Evolutionary conservation across 2,329 filamentous ascomycete genomes (phyloP).

Genomic region (Exophiala lecanii-corni): DNA sequence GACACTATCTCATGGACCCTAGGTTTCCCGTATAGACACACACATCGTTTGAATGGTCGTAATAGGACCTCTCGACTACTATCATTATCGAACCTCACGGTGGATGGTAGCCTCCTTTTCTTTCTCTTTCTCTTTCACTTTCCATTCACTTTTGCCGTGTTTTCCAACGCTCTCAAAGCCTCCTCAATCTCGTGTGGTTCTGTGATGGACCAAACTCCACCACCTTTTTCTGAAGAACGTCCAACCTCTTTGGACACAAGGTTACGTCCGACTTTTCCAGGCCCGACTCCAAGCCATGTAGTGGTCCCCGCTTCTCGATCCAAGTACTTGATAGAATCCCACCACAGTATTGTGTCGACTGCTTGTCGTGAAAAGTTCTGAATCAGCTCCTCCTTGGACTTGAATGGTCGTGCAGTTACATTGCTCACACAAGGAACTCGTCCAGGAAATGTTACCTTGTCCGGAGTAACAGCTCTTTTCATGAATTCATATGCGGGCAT

Average conservation of each 20-base stretch:
- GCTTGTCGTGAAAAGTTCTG: conserved; percentile 75
- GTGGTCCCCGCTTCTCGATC: conserved; percentile 77
- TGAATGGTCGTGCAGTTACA: conserved; percentile 74
- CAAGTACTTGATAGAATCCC: conserved; percentile 85
- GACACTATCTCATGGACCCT: too few relatives aligned
- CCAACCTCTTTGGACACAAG: conserved; percentile 93
- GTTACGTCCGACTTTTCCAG: conserved; percentile 88
- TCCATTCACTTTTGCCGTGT: conserved; percentile 17
- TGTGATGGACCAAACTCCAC: conserved; percentile 87
- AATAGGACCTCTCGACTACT: too few relatives aligned
- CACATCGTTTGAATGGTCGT: too few relatives aligned
- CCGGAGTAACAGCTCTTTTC: conserved; percentile 60
- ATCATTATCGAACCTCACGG: too few relatives aligned
- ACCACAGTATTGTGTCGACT: conserved; percentile 91
- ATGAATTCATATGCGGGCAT: conserved; percentile 73
- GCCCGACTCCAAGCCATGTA: conserved; percentile 87
- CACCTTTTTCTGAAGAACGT: conserved; percentile 74
- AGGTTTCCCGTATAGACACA: too few relatives aligned
- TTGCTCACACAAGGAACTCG: conserved; percentile 78
- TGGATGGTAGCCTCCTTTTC: too few relatives aligned
- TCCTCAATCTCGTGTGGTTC: conserved; percentile 68
- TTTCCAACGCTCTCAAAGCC: conserved; percentile 23
- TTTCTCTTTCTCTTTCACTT: too few relatives aligned
- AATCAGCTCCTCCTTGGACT: conserved; percentile 67
- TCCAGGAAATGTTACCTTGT: conserved; percentile 68